phyloP scores from a whole-genome alignment of 371 early-diverging fungal genomes.

The Mycotypha africana region DNA sequence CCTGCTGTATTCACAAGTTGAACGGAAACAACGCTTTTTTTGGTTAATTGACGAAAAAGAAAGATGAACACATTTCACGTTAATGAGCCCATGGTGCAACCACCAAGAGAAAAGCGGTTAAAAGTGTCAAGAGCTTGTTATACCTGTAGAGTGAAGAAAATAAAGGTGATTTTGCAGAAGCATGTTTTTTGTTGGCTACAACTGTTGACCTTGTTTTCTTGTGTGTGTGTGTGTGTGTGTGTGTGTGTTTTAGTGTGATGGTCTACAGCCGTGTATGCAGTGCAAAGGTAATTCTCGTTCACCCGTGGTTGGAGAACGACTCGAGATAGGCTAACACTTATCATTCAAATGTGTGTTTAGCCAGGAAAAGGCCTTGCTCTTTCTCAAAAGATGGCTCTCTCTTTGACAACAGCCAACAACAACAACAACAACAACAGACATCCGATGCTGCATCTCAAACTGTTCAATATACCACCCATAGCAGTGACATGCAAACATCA shows the following conservation, averaged over 20 bases:
- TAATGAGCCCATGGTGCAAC: constrained; percentile 1
- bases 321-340: too few relatives aligned
- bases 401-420: too few relatives aligned
- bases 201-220: too few relatives aligned
- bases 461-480: too few relatives aligned
- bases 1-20: too few relatives aligned
- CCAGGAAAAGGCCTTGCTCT: constrained; percentile 18
- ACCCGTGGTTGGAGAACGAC: too few relatives aligned
- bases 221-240: too few relatives aligned
- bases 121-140: constrained; percentile 44
- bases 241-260: constrained; percentile 54
- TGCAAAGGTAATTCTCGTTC: constrained; percentile 1
- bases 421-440: background rate
- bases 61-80: constrained; percentile 6
- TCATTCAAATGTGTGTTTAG: too few relatives aligned
- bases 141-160: constrained; percentile 46
- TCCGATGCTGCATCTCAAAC: too few relatives aligned
- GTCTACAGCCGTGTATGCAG: constrained; percentile 49
- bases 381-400: constrained; percentile 27
- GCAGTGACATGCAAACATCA: too few relatives aligned
- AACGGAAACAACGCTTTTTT: background rate
- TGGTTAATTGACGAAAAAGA: background rate
- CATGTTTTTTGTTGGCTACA: too few relatives aligned
- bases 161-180: too few relatives aligned
- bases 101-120: constrained; percentile 29